A percentile compares a stretch with the other conserved stretches of the same genome.
phyloP scores from a whole-genome alignment of 495 filamentous ascomycete genomes.

The Hypoxylon fuscum region DNA sequence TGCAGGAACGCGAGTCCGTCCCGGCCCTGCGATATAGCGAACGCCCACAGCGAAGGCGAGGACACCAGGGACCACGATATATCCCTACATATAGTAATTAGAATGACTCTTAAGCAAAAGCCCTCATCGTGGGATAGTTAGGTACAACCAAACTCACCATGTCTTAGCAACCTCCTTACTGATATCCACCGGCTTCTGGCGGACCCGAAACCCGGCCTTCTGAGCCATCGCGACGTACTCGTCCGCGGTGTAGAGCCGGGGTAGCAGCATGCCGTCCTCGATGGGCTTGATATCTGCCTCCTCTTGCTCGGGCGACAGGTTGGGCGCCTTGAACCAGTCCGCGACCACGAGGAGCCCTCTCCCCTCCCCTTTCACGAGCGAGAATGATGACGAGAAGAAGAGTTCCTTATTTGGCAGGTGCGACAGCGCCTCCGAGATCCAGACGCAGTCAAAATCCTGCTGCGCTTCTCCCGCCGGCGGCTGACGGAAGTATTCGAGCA shows the following conservation, averaged over 20 bases:
- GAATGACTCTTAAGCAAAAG: too few species aligned
- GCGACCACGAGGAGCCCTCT: slow-evolving; percentile 59
- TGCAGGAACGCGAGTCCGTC: slow-evolving; percentile 67
- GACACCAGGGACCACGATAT: slow-evolving; percentile 68
- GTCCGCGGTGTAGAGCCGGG: slow-evolving; percentile 57
- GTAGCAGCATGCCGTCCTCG: slow-evolving; percentile 67
- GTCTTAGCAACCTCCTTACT: slow-evolving; percentile 65
- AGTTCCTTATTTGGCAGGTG: slow-evolving; percentile 65
- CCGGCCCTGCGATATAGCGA: slow-evolving; percentile 64
- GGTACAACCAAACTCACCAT: slow-evolving; percentile 53
- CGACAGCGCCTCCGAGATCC: slow-evolving; percentile 67
- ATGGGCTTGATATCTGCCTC: slow-evolving; percentile 64
- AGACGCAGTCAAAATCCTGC: slow-evolving; percentile 60
- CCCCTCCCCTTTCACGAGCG: slow-evolving; percentile 55
- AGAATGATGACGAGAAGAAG: slow-evolving; percentile 60
- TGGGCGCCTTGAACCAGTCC: slow-evolving; percentile 65
- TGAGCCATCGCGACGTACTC: slow-evolving; percentile 60
- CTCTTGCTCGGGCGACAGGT: slow-evolving; percentile 51
- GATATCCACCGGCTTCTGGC: slow-evolving; percentile 61
- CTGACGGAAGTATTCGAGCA: slow-evolving; percentile 58
- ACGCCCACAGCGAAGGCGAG: slow-evolving; percentile 65
- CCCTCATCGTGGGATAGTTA: too few species aligned
- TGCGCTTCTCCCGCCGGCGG: slow-evolving; percentile 22
- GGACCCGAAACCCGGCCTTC: slow-evolving; percentile 53
- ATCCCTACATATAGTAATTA: too few species aligned